Conservation (phyloP, 2,329 filamentous ascomycete genomes). For the Fusarium sp. region DNA sequence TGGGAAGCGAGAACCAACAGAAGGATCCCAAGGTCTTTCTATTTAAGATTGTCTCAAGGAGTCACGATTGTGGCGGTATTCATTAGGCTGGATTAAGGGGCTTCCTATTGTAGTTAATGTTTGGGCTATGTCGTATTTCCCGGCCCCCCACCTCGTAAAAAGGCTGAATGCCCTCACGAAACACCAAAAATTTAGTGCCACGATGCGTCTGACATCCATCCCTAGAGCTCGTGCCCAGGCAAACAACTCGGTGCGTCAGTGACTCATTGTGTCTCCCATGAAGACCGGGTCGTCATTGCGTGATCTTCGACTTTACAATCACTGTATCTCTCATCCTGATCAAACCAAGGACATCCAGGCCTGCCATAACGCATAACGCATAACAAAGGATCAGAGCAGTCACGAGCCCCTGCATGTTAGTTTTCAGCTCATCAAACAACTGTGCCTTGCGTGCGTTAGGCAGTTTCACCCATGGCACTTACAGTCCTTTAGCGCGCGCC, state of each 20-base stretch:
- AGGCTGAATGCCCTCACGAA: slow-evolving; percentile 7
- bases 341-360: background rate
- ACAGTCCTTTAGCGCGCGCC: background rate
- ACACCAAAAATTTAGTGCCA: background rate
- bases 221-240: background rate
- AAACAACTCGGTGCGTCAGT: background rate
- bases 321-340: no score
- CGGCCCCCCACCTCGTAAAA: background rate
- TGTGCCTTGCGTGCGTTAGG: background rate
- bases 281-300: background rate
- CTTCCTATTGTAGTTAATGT: slow-evolving; percentile 2
- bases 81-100: background rate
- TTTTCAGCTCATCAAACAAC: background rate
- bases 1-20: background rate
- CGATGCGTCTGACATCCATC: background rate
- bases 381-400: background rate
- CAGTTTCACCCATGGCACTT: background rate
- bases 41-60: background rate
- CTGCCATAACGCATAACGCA: background rate
- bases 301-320: no score
- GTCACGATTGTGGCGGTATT: background rate
- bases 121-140: background rate
- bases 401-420: background rate
- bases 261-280: accelerated
- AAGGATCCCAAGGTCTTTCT: background rate